phyloP scores from a whole-genome alignment of 202 grass and related monocot genomes.

The Zizania palustris region DNA sequence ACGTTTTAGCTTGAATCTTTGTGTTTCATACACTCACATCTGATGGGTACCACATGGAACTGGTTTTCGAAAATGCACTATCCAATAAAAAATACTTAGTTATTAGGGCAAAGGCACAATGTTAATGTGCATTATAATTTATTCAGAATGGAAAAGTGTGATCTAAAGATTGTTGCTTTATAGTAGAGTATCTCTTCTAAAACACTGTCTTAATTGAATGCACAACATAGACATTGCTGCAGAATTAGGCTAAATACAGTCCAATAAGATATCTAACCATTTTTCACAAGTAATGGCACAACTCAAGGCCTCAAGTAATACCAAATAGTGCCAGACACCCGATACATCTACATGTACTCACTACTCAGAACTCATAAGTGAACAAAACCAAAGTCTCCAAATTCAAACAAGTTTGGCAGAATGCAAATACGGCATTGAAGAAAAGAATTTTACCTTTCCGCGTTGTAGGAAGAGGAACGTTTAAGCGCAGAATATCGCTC shows the following conservation, averaged over 20 bases:
- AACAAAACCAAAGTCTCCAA: too few relatives aligned
- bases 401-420: not conserved
- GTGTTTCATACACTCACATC: not conserved
- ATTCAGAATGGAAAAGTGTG: not conserved
- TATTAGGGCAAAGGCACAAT: too few relatives aligned
- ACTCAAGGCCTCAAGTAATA: not conserved
- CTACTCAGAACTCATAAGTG: too few relatives aligned
- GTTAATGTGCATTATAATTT: too few relatives aligned
- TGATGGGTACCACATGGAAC: not conserved
- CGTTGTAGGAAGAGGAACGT: constrained; percentile 82
- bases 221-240: not conserved
- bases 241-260: constrained; percentile 9
- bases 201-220: constrained; percentile 10
- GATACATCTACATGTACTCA: constrained; percentile 8
- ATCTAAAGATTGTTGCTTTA: not conserved
- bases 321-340: not conserved
- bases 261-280: not conserved
- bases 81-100: too few relatives aligned
- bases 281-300: not conserved
- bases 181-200: not conserved
- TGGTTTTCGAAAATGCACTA: constrained; percentile 7
- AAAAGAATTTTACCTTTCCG: constrained; percentile 64
- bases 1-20: not conserved
- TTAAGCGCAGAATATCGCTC: constrained; percentile 63
- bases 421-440: not conserved